Base-by-base conservation (phyloP, 495 filamentous ascomycete species). In the Astrocystis sublimbata region DNA sequence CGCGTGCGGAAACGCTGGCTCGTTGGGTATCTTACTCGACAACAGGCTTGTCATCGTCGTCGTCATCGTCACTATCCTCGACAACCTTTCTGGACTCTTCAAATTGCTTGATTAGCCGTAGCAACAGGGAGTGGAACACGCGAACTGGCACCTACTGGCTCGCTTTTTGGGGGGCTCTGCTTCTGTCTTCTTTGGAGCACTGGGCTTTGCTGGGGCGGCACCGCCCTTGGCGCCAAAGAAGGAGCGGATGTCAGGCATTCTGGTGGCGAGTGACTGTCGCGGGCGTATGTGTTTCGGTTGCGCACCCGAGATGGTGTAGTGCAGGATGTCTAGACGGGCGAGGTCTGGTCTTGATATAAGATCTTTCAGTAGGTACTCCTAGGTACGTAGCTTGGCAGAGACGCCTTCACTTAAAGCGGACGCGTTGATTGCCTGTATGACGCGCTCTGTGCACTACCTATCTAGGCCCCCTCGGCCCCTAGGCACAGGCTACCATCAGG, bases 161-260 rank as follows among this genome's bases (percentile, higher is more conserved):
- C 76, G 71, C 10, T 65, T 60, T 60, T 79, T 83, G 15, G 72
- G 61, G 7, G 75, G 36, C 19, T 75, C 73, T 46, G 77, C 78
- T 47, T 76, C 73, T 61, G 66, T 60, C 58, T 83, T 80, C 70
- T 79, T 82, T 33, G 75, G 63, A 49, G 76, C 71, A 60, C 40
- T 53, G 3, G 83, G 78, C 61, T 85, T 81, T 23, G 78, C 63
- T 28, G 76, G 71, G 28, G 71, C 60, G 15, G 72, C 71, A 57
- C 78, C 78, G 17, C 79, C 82, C 66, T 85, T 88, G 33, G 85
- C 82, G 15, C 85, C 85, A 74, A 96, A 94, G 68, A 93, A 96
- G 65, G 76, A 87, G 53, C 92, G 79, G 62, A 96, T 96, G 79
- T 96, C 91, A 62, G 90, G 84, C 89, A 92, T 93, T 38, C 40